These are phyloP conservation scores for Phoma herbarum DNA, from an alignment of 2,329 filamentous ascomycete species.

Conservation along the genomic window DNA sequence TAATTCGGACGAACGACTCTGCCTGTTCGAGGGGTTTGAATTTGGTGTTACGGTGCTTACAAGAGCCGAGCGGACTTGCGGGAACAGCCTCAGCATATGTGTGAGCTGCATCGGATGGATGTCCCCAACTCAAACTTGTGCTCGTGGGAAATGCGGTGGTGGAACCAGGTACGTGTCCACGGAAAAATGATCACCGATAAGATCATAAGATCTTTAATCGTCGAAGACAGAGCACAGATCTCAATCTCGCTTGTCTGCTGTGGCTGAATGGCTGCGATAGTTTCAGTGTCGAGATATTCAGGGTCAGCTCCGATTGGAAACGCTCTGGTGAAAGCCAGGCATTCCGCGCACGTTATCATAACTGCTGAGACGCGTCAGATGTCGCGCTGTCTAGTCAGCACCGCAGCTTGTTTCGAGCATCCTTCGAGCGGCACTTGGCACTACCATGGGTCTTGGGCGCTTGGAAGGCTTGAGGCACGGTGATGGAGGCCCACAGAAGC, in stretches of 20 bases:
- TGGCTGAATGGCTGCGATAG: background rate
- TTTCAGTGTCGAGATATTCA: constrained; percentile 1
- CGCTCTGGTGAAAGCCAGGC: background rate
- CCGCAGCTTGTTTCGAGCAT: constrained; percentile 7
- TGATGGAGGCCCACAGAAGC: background rate
- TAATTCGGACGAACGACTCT: constrained; percentile 8
- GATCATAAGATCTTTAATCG: background rate
- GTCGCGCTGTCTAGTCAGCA: constrained; percentile 4
- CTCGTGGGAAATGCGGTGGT: background rate
- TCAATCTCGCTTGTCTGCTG: constrained; percentile 14
- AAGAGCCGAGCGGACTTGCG: constrained; percentile 1
- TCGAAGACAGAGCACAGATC: background rate
- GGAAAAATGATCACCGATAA: background rate
- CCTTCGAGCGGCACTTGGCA: constrained; percentile 7
- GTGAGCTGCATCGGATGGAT: background rate
- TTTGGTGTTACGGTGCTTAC: constrained; percentile 2
- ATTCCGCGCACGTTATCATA: constrained; percentile 3
- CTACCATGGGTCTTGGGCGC: constrained; percentile 7
- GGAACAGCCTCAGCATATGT: constrained; percentile 1
- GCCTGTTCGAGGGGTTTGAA: background rate
- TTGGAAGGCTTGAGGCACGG: constrained; percentile 14
- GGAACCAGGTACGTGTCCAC: constrained; percentile 2
- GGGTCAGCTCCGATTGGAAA: constrained; percentile 1
- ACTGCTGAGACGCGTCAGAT: constrained; percentile 17
- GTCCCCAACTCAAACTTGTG: background rate